Conservation (phyloP, 78 protist genomes). For the Ministeria vibrans region DNA sequence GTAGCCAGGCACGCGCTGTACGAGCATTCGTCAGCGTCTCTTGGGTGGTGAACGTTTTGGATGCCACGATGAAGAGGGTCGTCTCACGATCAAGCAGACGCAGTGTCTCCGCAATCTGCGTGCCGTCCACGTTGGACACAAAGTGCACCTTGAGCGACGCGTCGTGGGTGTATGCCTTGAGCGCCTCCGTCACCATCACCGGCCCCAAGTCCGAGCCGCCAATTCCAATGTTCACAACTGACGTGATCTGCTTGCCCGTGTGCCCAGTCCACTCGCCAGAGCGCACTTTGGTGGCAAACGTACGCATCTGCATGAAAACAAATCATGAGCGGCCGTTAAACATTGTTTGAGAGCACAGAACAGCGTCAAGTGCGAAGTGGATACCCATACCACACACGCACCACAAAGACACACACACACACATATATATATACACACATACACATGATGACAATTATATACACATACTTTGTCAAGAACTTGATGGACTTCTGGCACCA, state of each 20-base stretch:
- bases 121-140: conserved; percentile 92
- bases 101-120: conserved; percentile 74
- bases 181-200: conserved; percentile 87
- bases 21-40: conserved; percentile 92
- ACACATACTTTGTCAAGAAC: neutral
- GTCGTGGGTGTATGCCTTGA: conserved; percentile 65
- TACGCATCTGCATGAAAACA: conserved; percentile 37
- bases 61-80: conserved; percentile 82
- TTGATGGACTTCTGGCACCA: conserved; percentile 74
- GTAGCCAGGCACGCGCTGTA: conserved; percentile 73
- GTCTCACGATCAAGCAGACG: conserved; percentile 59
- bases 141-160: conserved; percentile 56
- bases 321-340: too few relatives aligned
- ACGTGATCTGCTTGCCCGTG: conserved; percentile 81
- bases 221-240: conserved; percentile 89
- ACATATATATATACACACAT: neutral
- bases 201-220: conserved; percentile 97
- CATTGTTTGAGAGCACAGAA: too few relatives aligned
- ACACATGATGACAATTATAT: neutral
- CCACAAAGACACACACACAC: neutral
- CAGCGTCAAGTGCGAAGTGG: too few relatives aligned
- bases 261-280: conserved; percentile 76
- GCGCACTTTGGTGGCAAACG: conserved; percentile 65
- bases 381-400: conserved; percentile 12
- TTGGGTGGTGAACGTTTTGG: conserved; percentile 94